Evolutionary conservation across 176 grass and related monocot genomes (phyloP).

Genomic region (Bothriochloa decipiens): DNA sequence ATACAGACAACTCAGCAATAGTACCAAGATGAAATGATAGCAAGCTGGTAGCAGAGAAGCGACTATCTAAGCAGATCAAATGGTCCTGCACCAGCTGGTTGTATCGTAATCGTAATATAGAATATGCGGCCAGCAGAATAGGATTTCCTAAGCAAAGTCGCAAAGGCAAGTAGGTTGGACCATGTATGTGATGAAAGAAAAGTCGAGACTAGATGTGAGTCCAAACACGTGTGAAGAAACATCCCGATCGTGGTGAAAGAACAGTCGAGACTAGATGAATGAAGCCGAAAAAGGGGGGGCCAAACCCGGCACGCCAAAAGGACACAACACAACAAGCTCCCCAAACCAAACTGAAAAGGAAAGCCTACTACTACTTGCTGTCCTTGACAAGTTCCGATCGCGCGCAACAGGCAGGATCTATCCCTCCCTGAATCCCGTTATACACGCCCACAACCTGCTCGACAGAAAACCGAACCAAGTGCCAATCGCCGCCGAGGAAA

Average conservation of each 20-base stretch:
- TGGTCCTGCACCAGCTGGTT: background rate
- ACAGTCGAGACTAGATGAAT: slow-evolving; percentile 12
- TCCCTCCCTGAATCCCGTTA: background rate
- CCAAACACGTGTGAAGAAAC: background rate
- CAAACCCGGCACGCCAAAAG: background rate
- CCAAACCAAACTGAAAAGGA: background rate
- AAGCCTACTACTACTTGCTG: background rate
- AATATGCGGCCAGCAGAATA: background rate
- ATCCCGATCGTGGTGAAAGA: no score
- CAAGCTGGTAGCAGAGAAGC: background rate
- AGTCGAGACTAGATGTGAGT: background rate
- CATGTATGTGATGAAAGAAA: slow-evolving; percentile 19
- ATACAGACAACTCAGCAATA: background rate
- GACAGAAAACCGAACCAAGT: slow-evolving; percentile 21
- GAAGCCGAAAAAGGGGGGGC: background rate
- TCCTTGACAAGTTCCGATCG: background rate
- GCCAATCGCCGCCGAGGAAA: background rate
- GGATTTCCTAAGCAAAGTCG: background rate
- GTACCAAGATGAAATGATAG: background rate
- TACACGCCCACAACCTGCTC: background rate
- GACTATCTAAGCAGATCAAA: background rate
- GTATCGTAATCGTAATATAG: background rate
- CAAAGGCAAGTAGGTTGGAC: slow-evolving; percentile 13
- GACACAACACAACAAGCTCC: background rate
- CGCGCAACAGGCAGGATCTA: slow-evolving; percentile 2